Conservation (phyloP, 345 rosid genomes). For the Barbarea vulgaris region DNA sequence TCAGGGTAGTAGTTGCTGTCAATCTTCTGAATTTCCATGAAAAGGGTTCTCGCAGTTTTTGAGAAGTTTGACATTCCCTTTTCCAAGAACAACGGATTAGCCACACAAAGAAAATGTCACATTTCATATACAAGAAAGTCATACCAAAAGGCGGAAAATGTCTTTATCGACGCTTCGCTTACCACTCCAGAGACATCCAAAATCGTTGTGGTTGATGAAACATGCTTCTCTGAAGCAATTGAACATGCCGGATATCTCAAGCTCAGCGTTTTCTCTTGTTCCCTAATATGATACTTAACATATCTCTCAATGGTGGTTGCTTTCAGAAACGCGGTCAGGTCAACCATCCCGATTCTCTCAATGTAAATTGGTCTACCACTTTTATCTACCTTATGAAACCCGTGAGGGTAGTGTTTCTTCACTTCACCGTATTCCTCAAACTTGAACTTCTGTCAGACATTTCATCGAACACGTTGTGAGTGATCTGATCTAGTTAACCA, state of each 20-base stretch:
- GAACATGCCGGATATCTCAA: slow-evolving; percentile 92
- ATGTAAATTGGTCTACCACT: slow-evolving; percentile 89
- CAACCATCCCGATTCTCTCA: slow-evolving; percentile 84
- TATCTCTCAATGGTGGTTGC: slow-evolving; percentile 76
- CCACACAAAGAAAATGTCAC: not conserved
- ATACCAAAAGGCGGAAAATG: not conserved
- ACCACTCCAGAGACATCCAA: slow-evolving; percentile 91
- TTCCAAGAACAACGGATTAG: slow-evolving; percentile 2
- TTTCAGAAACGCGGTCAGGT: slow-evolving; percentile 68
- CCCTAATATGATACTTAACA: slow-evolving; percentile 80
- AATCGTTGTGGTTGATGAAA: slow-evolving; percentile 77
- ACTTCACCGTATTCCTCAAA: slow-evolving; percentile 85
- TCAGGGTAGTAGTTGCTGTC: slow-evolving; percentile 88
- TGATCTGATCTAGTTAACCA: not conserved
- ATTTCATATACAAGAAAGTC: not conserved
- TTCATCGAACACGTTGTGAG: slow-evolving; percentile 19
- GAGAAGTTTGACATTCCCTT: slow-evolving; percentile 89
- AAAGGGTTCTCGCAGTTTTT: slow-evolving; percentile 70
- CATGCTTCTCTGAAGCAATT: slow-evolving; percentile 66
- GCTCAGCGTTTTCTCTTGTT: slow-evolving; percentile 75
- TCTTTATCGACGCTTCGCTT: slow-evolving; percentile 6
- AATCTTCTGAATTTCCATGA: slow-evolving; percentile 70
- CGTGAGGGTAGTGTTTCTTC: slow-evolving; percentile 84
- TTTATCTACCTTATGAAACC: slow-evolving; percentile 90
- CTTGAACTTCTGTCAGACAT: slow-evolving; percentile 62